A percentile compares a stretch with the other conserved stretches of the same genome.
These are phyloP conservation scores for Gyromitra esculenta DNA, from an alignment of 2,329 filamentous ascomycete genomes.

Conservation along the genomic window DNA sequence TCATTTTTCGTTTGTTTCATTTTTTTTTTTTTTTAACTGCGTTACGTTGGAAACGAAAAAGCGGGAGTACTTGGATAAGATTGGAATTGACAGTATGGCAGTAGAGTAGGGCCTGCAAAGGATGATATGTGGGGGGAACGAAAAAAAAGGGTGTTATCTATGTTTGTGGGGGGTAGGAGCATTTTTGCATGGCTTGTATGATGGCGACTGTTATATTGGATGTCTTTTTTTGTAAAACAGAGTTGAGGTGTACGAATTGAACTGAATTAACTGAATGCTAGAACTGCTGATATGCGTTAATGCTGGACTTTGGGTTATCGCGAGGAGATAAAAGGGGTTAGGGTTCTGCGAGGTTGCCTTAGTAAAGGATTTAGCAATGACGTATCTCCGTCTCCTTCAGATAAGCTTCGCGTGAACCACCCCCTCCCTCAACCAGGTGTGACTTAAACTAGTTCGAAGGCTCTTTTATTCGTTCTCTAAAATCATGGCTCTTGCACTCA, in stretches of 20 bases:
- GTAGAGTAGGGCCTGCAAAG: slow-evolving; percentile 21
- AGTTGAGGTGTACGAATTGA: slow-evolving; percentile 24
- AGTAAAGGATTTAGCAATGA: neutral
- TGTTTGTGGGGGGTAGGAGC: slow-evolving; percentile 21
- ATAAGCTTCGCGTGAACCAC: neutral
- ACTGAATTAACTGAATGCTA: neutral
- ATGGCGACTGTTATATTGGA: slow-evolving; percentile 20
- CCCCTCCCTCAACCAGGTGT: neutral
- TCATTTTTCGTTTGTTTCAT: neutral
- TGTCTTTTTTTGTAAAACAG: slow-evolving; percentile 6
- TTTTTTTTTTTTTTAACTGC: neutral
- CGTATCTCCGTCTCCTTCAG: neutral
- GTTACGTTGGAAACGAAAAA: slow-evolving; percentile 17
- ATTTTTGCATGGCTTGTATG: slow-evolving; percentile 23
- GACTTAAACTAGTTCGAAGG: neutral
- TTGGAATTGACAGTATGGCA: slow-evolving; percentile 6
- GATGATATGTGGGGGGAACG: neutral
- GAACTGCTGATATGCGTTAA: neutral
- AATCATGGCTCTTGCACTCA: slow-evolving; percentile 4
- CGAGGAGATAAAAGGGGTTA: neutral
- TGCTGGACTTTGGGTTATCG: neutral
- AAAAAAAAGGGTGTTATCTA: slow-evolving; percentile 3
- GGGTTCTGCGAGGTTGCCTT: slow-evolving; percentile 2
- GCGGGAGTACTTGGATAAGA: slow-evolving; percentile 26
- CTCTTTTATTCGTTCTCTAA: neutral